Conservation (phyloP, 1,284 basidiomycete species). For the Ustilago sp. region DNA sequence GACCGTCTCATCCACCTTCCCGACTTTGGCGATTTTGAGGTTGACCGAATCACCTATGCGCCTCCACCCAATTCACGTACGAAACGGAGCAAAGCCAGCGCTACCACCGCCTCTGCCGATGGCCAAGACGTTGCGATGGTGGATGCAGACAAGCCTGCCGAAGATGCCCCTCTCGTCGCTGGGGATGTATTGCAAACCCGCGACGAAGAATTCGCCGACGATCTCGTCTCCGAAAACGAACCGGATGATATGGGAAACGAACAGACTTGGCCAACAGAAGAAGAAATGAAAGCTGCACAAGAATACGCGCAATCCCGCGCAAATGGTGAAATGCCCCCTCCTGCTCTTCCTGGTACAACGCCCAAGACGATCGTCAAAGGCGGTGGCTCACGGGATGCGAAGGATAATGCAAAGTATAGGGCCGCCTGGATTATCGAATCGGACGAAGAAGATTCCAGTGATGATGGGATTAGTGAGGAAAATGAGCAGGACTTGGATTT, state of each 20-base stretch:
- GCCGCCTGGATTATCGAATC: conserved; percentile 68
- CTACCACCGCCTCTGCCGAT: conserved; percentile 22
- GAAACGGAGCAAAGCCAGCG: conserved; percentile 34
- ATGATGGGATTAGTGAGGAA: conserved; percentile 76
- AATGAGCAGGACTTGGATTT: conserved; percentile 84
- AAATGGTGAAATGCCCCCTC: conserved; percentile 50
- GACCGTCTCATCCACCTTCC: conserved; percentile 90
- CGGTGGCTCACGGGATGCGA: conserved; percentile 65
- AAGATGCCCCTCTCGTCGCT: conserved; percentile 70
- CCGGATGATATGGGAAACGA: conserved; percentile 91
- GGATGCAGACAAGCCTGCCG: conserved; percentile 11
- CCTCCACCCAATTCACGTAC: conserved; percentile 48
- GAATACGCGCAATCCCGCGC: conserved; percentile 30
- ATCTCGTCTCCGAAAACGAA: conserved; percentile 86
- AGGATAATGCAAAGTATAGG: conserved; percentile 64
- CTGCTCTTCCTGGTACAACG: conserved; percentile 68
- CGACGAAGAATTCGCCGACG: conserved; percentile 80
- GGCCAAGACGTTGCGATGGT: conserved; percentile 26
- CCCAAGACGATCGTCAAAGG: conserved; percentile 56
- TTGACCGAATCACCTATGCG: conserved; percentile 76
- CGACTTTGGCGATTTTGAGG: conserved; percentile 87
- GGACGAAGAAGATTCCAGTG: conserved; percentile 58
- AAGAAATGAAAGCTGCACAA: conserved; percentile 78
- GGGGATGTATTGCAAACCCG: conserved; percentile 75
- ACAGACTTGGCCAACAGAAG: conserved; percentile 98